A percentile compares a stretch with the other conserved stretches of the same genome.
These are phyloP conservation scores for Cryptosporidium ubiquitum DNA, from an alignment of 169 alveolate species.

Conservation along the genomic window DNA sequence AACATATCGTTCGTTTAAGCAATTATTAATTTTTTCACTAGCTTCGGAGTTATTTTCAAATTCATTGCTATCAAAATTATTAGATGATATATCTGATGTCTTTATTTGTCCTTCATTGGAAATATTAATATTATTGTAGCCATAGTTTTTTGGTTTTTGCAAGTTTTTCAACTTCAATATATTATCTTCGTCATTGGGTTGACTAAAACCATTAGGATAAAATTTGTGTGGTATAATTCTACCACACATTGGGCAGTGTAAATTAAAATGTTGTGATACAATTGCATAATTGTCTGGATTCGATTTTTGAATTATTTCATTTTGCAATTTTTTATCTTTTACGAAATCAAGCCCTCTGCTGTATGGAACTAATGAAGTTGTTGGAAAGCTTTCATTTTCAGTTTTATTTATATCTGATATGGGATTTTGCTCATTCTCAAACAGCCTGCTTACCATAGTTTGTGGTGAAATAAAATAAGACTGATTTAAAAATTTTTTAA, in stretches of 20 bases:
- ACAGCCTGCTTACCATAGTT: constrained; percentile 55
- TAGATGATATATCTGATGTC: background rate
- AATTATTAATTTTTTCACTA: background rate
- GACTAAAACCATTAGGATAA: background rate
- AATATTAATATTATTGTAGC: background rate
- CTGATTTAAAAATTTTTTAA: background rate
- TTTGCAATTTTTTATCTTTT: background rate
- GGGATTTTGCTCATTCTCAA: background rate
- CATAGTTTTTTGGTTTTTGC: background rate
- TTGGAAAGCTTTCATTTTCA: background rate
- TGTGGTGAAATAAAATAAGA: constrained; percentile 45
- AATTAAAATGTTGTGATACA: constrained; percentile 38
- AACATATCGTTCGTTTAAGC: background rate
- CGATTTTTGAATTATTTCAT: background rate
- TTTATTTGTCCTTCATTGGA: background rate
- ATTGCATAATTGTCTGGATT: constrained; percentile 1
- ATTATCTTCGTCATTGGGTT: background rate
- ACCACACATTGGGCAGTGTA: constrained; percentile 74
- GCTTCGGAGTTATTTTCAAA: background rate
- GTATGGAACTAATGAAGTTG: constrained; percentile 48
- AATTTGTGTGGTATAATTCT: constrained; percentile 63
- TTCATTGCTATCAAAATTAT: background rate
- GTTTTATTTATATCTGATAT: background rate
- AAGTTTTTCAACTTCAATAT: background rate
- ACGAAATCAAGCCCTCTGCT: background rate